Percentiles rank a stretch among this genome's conserved stretches.
phyloP scores from a whole-genome alignment of 805 yeast species.

The Schwanniomyces occidentalis region DNA sequence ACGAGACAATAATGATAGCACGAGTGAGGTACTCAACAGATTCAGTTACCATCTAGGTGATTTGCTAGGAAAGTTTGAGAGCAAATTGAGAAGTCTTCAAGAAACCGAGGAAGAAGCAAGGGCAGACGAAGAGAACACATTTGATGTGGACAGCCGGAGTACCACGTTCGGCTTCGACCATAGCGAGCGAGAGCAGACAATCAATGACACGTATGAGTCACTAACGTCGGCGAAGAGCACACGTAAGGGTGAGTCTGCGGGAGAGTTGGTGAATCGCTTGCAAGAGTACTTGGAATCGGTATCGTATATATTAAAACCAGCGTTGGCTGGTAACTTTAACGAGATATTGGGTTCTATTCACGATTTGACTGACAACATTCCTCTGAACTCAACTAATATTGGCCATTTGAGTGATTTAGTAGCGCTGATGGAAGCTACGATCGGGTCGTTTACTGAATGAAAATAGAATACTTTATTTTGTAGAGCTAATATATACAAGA shows the following conservation, averaged over 20 bases:
- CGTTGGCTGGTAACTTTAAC: constrained; percentile 11
- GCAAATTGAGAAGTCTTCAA: too few species aligned
- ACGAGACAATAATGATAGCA: too few species aligned
- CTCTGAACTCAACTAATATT: constrained; percentile 11
- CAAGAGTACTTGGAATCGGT: too few species aligned
- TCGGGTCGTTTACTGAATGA: constrained; percentile 2
- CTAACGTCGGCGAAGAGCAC: constrained; percentile 7
- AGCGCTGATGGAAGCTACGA: constrained; percentile 17
- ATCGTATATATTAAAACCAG: constrained; percentile 8
- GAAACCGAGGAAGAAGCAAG: too few species aligned
- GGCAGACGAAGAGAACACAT: too few species aligned
- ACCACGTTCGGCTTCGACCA: not conserved
- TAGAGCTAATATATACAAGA: constrained; percentile 5
- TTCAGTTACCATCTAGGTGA: too few species aligned
- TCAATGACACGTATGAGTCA: constrained; percentile 15
- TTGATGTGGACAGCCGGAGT: too few species aligned
- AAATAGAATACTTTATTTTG: not conserved
- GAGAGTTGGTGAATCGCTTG: too few species aligned
- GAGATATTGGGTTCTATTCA: constrained; percentile 14
- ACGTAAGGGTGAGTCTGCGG: too few species aligned
- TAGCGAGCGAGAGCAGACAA: constrained; percentile 9
- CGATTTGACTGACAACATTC: constrained; percentile 13
- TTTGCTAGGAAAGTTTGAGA: too few species aligned
- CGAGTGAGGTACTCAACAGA: too few species aligned
- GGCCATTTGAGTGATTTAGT: constrained; percentile 17